Conservation (phyloP, 805 yeast species). For the Candida jianshihensis region DNA sequence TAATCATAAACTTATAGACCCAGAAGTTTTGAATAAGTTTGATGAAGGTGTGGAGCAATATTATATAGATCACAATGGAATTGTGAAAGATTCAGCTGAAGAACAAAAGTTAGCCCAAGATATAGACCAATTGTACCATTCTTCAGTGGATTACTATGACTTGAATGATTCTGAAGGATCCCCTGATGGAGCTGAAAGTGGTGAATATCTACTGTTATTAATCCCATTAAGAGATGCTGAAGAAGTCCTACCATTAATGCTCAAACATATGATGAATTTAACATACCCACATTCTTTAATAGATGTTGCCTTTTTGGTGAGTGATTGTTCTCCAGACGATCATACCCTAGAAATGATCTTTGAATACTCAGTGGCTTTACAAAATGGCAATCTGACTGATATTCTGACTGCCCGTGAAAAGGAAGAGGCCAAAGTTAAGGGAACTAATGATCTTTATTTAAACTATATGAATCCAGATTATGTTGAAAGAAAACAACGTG, state of each 20-base stretch:
- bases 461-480: conserved; percentile 65
- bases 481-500: conserved; percentile 45
- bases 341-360: conserved; percentile 57
- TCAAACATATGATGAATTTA: conserved; percentile 77
- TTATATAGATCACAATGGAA: conserved; percentile 28
- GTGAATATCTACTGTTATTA: conserved; percentile 61
- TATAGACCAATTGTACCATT: conserved; percentile 32
- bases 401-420: conserved; percentile 37
- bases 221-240: conserved; percentile 80
- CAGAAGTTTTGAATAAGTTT: conserved; percentile 25
- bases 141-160: conserved; percentile 56
- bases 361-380: conserved; percentile 60
- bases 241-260: conserved; percentile 71
- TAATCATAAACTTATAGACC: conserved; percentile 29
- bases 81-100: conserved; percentile 21
- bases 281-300: conserved; percentile 77
- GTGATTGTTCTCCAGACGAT: conserved; percentile 69
- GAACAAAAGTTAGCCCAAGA: conserved; percentile 21
- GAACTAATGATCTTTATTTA: conserved; percentile 57
- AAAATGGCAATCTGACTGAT: conserved; percentile 56
- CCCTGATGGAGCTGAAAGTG: conserved; percentile 38
- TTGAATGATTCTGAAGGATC: conserved; percentile 50
- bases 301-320: conserved; percentile 74
- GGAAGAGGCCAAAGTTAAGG: conserved; percentile 31
- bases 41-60: conserved; percentile 33